Percentiles rank a stretch among this genome's conserved stretches.
These are phyloP conservation scores for Neurospora sp. DNA, from an alignment of 495 filamentous ascomycete species.

Conservation along the genomic window DNA sequence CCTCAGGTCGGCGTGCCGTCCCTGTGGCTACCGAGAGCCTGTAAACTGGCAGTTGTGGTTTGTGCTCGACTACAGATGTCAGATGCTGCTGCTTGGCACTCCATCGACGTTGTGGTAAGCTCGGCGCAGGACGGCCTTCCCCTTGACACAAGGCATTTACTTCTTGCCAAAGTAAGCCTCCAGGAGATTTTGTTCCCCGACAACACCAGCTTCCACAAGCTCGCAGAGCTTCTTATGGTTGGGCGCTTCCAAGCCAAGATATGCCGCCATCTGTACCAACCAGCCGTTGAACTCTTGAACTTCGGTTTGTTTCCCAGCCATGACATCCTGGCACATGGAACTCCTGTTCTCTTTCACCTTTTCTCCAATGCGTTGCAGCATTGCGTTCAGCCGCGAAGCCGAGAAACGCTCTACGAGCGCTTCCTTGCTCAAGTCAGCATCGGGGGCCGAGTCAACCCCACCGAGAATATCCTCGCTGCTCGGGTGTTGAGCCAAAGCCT, in stretches of 20 bases:
- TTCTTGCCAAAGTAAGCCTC: slow-evolving; percentile 9
- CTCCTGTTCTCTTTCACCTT: slow-evolving; percentile 59
- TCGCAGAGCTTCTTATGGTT: slow-evolving; percentile 20
- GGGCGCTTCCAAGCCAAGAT: slow-evolving; percentile 13
- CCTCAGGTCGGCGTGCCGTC: not conserved
- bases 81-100: not conserved
- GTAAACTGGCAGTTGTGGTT: not conserved
- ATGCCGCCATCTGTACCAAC: slow-evolving; percentile 40
- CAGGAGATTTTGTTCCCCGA: slow-evolving; percentile 13
- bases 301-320: slow-evolving; percentile 53
- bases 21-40: not conserved
- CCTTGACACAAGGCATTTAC: slow-evolving; percentile 8
- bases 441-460: not conserved
- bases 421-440: slow-evolving; percentile 39
- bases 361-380: slow-evolving; percentile 37
- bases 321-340: slow-evolving; percentile 74
- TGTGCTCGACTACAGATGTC: not conserved
- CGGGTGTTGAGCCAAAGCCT: slow-evolving; percentile 27
- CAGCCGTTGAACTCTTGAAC: slow-evolving; percentile 82
- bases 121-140: not conserved
- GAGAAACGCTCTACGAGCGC: slow-evolving; percentile 33
- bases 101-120: not conserved
- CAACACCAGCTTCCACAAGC: slow-evolving; percentile 15
- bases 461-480: slow-evolving; percentile 16
- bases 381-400: slow-evolving; percentile 6